Evolutionary conservation across 192 early-diverging fungal species (phyloP).

Genomic region (Spinellus fusiger): DNA sequence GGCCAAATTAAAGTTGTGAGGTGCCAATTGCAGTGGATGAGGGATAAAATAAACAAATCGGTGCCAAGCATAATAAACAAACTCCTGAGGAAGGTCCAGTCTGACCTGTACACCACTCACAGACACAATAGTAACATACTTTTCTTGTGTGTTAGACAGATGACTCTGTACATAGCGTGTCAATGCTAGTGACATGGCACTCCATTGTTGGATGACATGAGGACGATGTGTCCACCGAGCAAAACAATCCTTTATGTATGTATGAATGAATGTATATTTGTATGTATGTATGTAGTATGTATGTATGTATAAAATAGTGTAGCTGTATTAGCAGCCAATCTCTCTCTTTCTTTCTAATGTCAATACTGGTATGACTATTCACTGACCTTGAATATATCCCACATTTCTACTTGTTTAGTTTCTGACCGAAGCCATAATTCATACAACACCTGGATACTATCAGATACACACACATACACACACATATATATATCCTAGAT

Average conservation of each 20-base stretch:
- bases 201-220: conserved; percentile 73
- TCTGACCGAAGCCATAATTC: conserved; percentile 77
- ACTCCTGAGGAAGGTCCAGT: conserved; percentile 57
- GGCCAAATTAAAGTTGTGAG: conserved; percentile 43
- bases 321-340: no score
- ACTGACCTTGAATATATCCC: conserved; percentile 63
- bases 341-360: background rate
- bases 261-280: background rate
- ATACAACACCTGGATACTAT: conserved; percentile 62
- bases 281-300: background rate
- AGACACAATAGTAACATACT: conserved; percentile 49
- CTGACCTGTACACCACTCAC: conserved; percentile 47
- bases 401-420: conserved; percentile 63
- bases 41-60: conserved; percentile 53
- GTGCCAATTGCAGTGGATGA: conserved; percentile 43
- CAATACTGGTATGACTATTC: background rate
- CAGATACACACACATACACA: background rate
- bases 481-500: background rate
- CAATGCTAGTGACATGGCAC: conserved; percentile 57
- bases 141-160: conserved; percentile 62
- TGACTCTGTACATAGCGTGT: conserved; percentile 60
- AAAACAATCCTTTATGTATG: conserved; percentile 37
- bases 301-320: no score
- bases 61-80: conserved; percentile 72
- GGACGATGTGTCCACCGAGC: conserved; percentile 70